Percentiles rank a stretch among this genome's conserved stretches.
phyloP scores from a whole-genome alignment of 495 filamentous ascomycete species.

The Sabuloglossum arenarium region DNA sequence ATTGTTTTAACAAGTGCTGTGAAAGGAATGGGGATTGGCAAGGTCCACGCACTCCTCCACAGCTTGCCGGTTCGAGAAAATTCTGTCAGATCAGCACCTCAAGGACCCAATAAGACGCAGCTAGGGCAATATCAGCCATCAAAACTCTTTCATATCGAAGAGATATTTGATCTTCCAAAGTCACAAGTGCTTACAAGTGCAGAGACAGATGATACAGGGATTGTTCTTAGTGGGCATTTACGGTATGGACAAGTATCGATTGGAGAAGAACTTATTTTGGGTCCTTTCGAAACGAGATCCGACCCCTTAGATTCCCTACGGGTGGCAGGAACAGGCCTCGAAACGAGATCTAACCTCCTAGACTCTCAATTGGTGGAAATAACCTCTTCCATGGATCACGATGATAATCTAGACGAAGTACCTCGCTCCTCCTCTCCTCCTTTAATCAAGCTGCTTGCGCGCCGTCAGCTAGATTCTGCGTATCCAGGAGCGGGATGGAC shows the following conservation, averaged over 20 bases:
- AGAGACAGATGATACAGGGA: constrained; percentile 16
- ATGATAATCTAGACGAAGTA: too few relatives aligned
- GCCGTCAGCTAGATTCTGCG: not conserved
- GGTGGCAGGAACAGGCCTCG: constrained; percentile 18
- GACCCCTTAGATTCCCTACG: constrained; percentile 19
- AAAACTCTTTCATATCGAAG: constrained; percentile 12
- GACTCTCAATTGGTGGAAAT: too few relatives aligned
- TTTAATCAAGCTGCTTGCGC: not conserved
- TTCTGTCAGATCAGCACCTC: not conserved
- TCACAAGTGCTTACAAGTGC: not conserved
- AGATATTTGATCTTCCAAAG: constrained; percentile 1
- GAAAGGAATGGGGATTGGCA: constrained; percentile 59
- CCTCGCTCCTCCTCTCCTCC: not conserved
- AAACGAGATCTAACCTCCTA: too few relatives aligned
- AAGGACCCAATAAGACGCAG: not conserved
- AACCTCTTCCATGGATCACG: too few relatives aligned
- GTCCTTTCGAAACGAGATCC: constrained; percentile 36
- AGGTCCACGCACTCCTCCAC: constrained; percentile 62
- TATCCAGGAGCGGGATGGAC: constrained; percentile 38
- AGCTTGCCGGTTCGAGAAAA: constrained; percentile 34
- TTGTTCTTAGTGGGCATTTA: constrained; percentile 67
- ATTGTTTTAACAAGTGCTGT: constrained; percentile 79
- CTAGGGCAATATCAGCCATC: constrained; percentile 15
- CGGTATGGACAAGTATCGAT: constrained; percentile 57
- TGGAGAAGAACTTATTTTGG: constrained; percentile 59